A percentile compares a stretch with the other conserved stretches of the same genome.
Evolutionary conservation across 192 early-diverging fungal species (phyloP).

Genomic region (Umbelopsis sp.): DNA sequence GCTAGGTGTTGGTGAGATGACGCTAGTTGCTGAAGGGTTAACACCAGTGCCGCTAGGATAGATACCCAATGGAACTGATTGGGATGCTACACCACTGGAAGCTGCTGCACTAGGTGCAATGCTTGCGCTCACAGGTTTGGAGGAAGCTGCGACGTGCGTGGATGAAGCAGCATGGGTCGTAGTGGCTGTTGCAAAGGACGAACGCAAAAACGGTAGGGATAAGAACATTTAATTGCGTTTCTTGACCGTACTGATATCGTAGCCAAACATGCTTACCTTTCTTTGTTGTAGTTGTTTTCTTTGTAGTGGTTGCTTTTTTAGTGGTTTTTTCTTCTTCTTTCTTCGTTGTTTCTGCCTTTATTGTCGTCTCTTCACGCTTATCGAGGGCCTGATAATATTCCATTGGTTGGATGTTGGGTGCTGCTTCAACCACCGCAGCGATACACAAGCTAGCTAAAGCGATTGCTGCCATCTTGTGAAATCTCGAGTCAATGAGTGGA

Average conservation of each 20-base stretch:
- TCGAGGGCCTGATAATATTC: constrained; percentile 1
- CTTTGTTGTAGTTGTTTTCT: not conserved
- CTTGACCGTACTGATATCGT: too few relatives aligned
- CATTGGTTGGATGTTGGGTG: not conserved
- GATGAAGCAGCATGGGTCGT: too few relatives aligned
- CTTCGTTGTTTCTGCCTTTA: not conserved
- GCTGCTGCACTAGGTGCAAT: not conserved
- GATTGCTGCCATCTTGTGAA: constrained; percentile 11
- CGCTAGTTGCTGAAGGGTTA: not conserved
- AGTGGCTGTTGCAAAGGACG: too few relatives aligned
- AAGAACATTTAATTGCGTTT: too few relatives aligned
- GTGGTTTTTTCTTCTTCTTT: not conserved
- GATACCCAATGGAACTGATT: not conserved
- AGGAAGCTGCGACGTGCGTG: too few relatives aligned
- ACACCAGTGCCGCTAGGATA: not conserved
- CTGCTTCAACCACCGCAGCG: not conserved
- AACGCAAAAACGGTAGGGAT: too few relatives aligned
- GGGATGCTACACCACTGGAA: not conserved
- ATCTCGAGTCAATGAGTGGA: constrained; percentile 15
- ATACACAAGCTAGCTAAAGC: constrained; percentile 20
- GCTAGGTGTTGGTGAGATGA: not conserved
- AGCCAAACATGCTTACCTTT: too few relatives aligned
- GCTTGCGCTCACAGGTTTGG: too few relatives aligned
- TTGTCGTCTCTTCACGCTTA: not conserved
- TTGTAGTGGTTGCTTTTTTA: not conserved